phyloP scores from a whole-genome alignment of 2,329 filamentous ascomycete genomes.

The Aureobasidium leucospermi region DNA sequence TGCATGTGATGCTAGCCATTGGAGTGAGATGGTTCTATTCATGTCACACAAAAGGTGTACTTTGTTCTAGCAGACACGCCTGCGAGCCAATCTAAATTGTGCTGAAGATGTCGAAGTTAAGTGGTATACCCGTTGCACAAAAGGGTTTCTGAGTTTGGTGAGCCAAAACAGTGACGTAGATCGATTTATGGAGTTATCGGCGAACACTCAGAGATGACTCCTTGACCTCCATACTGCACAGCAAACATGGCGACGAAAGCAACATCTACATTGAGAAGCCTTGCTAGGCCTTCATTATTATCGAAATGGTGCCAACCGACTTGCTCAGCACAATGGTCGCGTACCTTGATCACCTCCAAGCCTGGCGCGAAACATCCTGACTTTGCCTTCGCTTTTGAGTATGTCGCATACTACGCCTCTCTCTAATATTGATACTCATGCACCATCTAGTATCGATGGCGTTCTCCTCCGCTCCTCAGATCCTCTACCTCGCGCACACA shows the following conservation, averaged over 20 bases:
- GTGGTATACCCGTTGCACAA: conserved; percentile 2
- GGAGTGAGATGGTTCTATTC: background rate
- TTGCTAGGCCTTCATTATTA: background rate
- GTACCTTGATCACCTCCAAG: background rate
- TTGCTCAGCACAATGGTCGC: background rate
- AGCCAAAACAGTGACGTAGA: conserved; percentile 2
- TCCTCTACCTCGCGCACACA: conserved; percentile 68
- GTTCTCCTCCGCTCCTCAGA: conserved; percentile 81
- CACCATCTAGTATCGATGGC: conserved; percentile 66
- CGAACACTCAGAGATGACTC: background rate
- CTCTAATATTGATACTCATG: background rate
- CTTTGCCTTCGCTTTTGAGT: conserved; percentile 54
- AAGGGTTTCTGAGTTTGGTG: background rate
- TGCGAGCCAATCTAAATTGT: background rate
- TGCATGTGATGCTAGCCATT: background rate
- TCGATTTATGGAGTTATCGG: background rate
- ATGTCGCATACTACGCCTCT: conserved; percentile 19
- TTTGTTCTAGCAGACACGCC: background rate
- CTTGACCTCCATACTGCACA: background rate
- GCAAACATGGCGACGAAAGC: background rate
- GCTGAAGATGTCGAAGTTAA: background rate
- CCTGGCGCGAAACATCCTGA: conserved; percentile 26
- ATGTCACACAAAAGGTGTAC: background rate
- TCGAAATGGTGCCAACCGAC: background rate
- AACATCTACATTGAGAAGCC: background rate